phyloP scores from a whole-genome alignment of 192 early-diverging fungal species.

The Rhizophagus clarus region DNA sequence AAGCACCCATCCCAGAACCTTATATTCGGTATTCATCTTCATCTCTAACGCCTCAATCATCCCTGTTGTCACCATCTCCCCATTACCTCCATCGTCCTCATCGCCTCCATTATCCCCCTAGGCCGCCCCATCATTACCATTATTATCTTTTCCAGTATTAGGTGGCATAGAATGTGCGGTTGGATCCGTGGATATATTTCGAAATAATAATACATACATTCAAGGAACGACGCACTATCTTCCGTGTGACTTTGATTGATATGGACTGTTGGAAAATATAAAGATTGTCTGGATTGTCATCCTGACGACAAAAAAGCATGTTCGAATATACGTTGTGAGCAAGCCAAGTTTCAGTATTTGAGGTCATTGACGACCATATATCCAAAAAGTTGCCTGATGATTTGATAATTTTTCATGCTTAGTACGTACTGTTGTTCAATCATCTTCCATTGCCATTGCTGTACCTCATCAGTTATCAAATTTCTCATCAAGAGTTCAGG shows the following conservation, averaged over 20 bases:
- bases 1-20: neutral
- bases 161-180: neutral
- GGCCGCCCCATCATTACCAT: no score
- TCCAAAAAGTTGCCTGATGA: constrained; percentile 17
- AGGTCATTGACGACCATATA: constrained; percentile 19
- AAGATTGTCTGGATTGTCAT: neutral
- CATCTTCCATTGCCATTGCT: neutral
- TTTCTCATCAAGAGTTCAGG: neutral
- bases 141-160: neutral
- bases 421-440: neutral
- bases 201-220: constrained; percentile 32
- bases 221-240: neutral
- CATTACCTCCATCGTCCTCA: neutral
- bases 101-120: neutral
- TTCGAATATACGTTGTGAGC: constrained; percentile 4
- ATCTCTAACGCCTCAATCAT: no score
- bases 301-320: constrained; percentile 21
- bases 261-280: neutral
- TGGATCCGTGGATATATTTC: constrained; percentile 22
- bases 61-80: neutral
- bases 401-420: constrained; percentile 18
- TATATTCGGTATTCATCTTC: neutral
- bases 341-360: constrained; percentile 9
- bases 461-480: neutral
- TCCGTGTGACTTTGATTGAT: constrained; percentile 21